Evolutionary conservation across 208 protist genomes (phyloP).

Genomic region (Acanthamoeba rhysodes): DNA sequence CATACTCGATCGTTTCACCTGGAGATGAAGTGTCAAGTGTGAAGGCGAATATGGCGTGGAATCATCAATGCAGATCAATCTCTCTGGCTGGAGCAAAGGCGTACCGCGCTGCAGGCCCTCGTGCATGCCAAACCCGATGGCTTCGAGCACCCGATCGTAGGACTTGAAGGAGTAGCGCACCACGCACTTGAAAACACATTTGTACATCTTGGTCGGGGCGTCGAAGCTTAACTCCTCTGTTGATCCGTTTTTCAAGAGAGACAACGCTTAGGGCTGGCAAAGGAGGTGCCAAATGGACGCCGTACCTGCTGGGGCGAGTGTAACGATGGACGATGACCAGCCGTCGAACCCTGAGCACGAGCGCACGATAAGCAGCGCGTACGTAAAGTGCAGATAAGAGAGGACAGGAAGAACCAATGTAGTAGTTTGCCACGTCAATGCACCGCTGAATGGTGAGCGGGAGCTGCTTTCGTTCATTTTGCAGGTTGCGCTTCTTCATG

Average conservation of each 20-base stretch:
- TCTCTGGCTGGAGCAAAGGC: neutral
- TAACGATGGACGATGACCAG: constrained; percentile 52
- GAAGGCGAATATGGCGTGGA: too few relatives aligned
- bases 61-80: too few relatives aligned
- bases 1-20: constrained; percentile 59
- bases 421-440: constrained; percentile 69
- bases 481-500: constrained; percentile 40
- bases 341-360: neutral
- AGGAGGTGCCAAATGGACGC: neutral
- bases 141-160: constrained; percentile 47
- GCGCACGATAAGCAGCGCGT: neutral
- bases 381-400: neutral
- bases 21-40: neutral
- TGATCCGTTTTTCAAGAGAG: neutral
- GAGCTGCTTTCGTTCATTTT: constrained; percentile 60
- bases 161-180: constrained; percentile 38
- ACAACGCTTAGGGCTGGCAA: neutral
- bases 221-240: constrained; percentile 23
- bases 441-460: constrained; percentile 59
- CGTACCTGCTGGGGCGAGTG: constrained; percentile 16
- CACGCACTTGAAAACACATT: constrained; percentile 66
- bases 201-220: constrained; percentile 47
- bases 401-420: neutral
- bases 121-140: constrained; percentile 54
- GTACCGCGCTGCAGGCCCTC: constrained; percentile 45